Percentiles rank a stretch among this genome's conserved stretches.
Conservation (phyloP, 73 alveolate genomes). For the Paramecium primaurelia region DNA sequence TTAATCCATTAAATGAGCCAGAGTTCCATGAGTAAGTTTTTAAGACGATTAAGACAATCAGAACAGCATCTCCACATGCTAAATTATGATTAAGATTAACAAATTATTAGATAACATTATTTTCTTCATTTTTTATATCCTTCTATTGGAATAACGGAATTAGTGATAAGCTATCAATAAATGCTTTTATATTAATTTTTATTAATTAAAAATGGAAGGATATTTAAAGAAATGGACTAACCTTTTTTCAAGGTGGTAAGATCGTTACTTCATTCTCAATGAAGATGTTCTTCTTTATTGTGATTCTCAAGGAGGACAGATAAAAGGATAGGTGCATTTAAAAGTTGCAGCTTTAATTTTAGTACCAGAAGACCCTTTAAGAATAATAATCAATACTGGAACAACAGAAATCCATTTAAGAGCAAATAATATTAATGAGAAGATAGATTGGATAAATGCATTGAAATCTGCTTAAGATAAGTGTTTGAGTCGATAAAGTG, state of each 20-base stretch:
- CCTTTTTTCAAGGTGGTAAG: conserved; percentile 67
- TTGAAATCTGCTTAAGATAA: conserved; percentile 46
- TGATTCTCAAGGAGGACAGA: conserved; percentile 56
- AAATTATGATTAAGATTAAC: conserved; percentile 18
- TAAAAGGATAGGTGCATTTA: conserved; percentile 61
- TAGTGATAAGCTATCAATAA: background rate
- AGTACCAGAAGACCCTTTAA: conserved; percentile 62
- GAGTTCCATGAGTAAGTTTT: conserved; percentile 37
- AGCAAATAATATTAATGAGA: conserved; percentile 47
- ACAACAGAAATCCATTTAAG: conserved; percentile 53
- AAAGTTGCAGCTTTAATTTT: conserved; percentile 50
- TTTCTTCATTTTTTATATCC: background rate
- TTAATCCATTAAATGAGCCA: conserved; percentile 53
- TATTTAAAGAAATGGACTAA: conserved; percentile 62
- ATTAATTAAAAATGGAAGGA: conserved; percentile 66
- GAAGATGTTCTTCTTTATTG: conserved; percentile 62
- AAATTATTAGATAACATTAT: background rate
- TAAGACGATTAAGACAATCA: conserved; percentile 28
- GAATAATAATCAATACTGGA: conserved; percentile 63
- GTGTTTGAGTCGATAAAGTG: background rate
- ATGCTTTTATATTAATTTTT: background rate
- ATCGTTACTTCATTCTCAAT: conserved; percentile 63
- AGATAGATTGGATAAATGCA: conserved; percentile 55
- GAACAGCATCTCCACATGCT: conserved; percentile 42
- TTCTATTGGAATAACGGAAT: background rate